These are phyloP conservation scores for Pichia kluyveri DNA, from an alignment of 805 yeast genomes.

Conservation along the genomic window DNA sequence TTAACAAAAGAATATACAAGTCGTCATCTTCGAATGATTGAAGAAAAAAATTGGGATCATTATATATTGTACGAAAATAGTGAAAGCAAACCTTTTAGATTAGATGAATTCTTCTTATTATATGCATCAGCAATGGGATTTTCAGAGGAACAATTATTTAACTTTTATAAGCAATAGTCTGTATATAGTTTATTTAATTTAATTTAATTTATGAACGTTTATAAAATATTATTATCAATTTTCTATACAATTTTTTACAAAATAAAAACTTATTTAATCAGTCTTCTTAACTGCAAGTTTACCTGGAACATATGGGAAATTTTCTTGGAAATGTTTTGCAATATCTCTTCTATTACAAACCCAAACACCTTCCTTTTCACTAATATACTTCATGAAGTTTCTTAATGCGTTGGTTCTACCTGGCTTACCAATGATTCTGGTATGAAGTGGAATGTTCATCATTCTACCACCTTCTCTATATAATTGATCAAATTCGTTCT, in stretches of 20 bases:
- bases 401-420: slow-evolving; percentile 28
- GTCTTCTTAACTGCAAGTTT: neutral
- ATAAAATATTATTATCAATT: neutral
- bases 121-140: slow-evolving; percentile 15
- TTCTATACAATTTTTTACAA: too few species aligned
- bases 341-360: slow-evolving; percentile 17
- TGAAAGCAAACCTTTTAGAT: slow-evolving; percentile 21
- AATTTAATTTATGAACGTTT: too few species aligned
- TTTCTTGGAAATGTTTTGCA: neutral
- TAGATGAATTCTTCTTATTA: slow-evolving; percentile 19
- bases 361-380: slow-evolving; percentile 28
- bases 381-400: slow-evolving; percentile 28
- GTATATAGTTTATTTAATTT: too few species aligned
- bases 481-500: slow-evolving; percentile 28
- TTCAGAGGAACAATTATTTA: slow-evolving; percentile 2
- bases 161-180: neutral
- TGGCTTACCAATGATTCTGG: slow-evolving; percentile 29
- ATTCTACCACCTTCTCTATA: slow-evolving; percentile 29
- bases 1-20: slow-evolving; percentile 23
- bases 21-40: slow-evolving; percentile 15
- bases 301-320: neutral
- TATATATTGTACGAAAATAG: slow-evolving; percentile 10
- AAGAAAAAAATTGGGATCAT: slow-evolving; percentile 3
- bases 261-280: neutral
- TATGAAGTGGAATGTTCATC: slow-evolving; percentile 30